phyloP scores from a whole-genome alignment of 768 basidiomycete species.

The Leccinum disarticulatum region DNA sequence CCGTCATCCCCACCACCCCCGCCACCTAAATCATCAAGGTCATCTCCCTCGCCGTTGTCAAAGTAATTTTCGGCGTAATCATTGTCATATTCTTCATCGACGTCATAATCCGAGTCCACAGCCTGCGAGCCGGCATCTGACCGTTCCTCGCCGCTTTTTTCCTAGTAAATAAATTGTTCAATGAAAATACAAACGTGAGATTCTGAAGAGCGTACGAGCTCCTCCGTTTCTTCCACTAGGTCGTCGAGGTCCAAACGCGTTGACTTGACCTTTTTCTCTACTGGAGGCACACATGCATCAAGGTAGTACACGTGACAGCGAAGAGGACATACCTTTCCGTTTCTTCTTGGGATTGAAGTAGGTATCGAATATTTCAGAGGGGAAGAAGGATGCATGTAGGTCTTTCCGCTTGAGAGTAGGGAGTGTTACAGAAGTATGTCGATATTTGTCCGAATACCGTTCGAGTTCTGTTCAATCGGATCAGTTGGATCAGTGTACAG shows the following conservation, averaged over 20 bases:
- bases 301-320: not conserved
- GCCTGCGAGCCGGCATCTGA: slow-evolving; percentile 68
- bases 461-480: slow-evolving; percentile 53
- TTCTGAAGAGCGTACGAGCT: slow-evolving; percentile 39
- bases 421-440: slow-evolving; percentile 56
- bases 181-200: not conserved
- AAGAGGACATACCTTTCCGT: slow-evolving; percentile 41
- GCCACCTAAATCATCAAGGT: slow-evolving; percentile 74
- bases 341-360: slow-evolving; percentile 79
- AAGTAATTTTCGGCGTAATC: slow-evolving; percentile 92
- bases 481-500: not conserved
- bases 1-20: slow-evolving; percentile 66
- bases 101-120: slow-evolving; percentile 75
- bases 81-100: slow-evolving; percentile 89
- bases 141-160: slow-evolving; percentile 68
- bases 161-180: slow-evolving; percentile 35
- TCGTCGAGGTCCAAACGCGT: slow-evolving; percentile 64
- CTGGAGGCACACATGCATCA: slow-evolving; percentile 6
- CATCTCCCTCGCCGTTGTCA: slow-evolving; percentile 84
- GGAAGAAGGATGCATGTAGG: slow-evolving; percentile 76
- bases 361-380: slow-evolving; percentile 68
- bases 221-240: slow-evolving; percentile 63
- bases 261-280: slow-evolving; percentile 36
- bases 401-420: slow-evolving; percentile 70
- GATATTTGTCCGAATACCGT: slow-evolving; percentile 84